Conservation (phyloP, 306 rosid species). For the Cucurbita pepo region DNA sequence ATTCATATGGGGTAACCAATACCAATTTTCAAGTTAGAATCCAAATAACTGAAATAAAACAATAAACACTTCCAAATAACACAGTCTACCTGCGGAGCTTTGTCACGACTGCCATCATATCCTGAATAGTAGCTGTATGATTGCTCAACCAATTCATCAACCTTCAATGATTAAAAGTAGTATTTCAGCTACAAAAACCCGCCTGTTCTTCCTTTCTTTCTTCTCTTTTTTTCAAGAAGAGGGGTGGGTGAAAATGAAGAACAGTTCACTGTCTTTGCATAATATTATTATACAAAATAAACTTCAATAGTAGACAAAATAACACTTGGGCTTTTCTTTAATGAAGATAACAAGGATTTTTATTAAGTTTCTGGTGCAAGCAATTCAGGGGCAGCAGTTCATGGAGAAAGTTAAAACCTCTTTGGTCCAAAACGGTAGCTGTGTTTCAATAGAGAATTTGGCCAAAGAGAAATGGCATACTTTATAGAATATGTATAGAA, state of each 20-base stretch:
- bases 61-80: neutral
- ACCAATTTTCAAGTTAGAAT: neutral
- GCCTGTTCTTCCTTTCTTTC: neutral
- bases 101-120: slow-evolving; percentile 23
- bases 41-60: neutral
- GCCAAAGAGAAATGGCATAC: neutral
- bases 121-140: slow-evolving; percentile 30
- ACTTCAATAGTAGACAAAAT: neutral
- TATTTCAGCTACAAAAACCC: slow-evolving; percentile 1
- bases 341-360: neutral
- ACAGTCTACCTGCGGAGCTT: slow-evolving; percentile 28
- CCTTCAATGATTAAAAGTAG: slow-evolving; percentile 15
- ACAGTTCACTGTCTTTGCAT: neutral
- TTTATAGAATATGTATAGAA: neutral
- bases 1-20: neutral
- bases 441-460: neutral
- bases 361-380: neutral
- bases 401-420: neutral
- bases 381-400: neutral
- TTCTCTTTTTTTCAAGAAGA: neutral
- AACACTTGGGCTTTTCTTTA: neutral
- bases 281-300: neutral
- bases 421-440: neutral
- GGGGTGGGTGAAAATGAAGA: neutral
- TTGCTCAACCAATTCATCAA: slow-evolving; percentile 26